Conservation (phyloP, 1,284 basidiomycete genomes). For the Mrakiaceae sp. region DNA sequence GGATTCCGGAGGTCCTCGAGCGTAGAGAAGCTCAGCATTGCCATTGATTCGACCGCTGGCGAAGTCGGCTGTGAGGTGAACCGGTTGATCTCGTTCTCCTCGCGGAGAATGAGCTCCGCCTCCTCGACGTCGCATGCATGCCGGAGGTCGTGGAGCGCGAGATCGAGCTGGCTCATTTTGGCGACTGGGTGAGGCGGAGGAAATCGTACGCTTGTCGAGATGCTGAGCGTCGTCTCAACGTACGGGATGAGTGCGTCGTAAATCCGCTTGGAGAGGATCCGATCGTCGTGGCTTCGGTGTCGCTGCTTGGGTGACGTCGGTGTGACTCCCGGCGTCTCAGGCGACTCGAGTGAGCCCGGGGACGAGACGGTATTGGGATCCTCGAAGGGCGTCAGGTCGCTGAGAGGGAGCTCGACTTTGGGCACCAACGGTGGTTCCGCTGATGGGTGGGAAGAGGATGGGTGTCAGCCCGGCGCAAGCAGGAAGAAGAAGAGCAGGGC, state of each 20-base stretch:
- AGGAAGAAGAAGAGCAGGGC: neutral
- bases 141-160: constrained; percentile 54
- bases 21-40: no score
- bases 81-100: constrained; percentile 46
- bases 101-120: constrained; percentile 58
- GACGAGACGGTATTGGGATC: neutral
- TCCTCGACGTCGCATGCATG: constrained; percentile 61
- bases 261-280: constrained; percentile 29
- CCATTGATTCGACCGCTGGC: neutral
- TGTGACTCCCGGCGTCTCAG: neutral
- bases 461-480: neutral
- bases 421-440: neutral
- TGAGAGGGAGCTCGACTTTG: no score
- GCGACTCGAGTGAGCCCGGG: constrained; percentile 7
- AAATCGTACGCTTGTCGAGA: constrained; percentile 78
- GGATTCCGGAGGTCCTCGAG: no score
- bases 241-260: constrained; percentile 72
- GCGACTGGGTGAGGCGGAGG: constrained; percentile 77
- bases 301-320: neutral
- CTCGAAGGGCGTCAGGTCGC: neutral
- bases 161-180: constrained; percentile 75
- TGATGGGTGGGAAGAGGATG: constrained; percentile 14
- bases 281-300: constrained; percentile 4
- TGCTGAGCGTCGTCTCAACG: constrained; percentile 70
- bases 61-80: constrained; percentile 9